These are phyloP conservation scores for Phialophora expanda DNA, from an alignment of 2,329 filamentous ascomycete genomes.

Conservation along the genomic window DNA sequence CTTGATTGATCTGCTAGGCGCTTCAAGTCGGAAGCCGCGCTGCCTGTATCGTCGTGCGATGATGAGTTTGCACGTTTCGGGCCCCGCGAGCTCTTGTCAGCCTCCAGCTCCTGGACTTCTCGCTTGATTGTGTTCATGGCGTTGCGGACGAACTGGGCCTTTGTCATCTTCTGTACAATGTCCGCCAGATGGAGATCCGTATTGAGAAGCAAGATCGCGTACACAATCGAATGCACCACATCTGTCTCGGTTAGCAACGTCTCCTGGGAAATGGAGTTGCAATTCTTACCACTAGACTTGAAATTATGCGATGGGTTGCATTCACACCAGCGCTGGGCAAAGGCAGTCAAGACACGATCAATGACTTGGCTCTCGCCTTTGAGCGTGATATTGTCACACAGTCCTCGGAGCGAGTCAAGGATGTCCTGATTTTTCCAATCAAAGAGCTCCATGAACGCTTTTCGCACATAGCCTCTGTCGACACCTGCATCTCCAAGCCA, in stretches of 20 bases:
- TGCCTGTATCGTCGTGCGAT: conserved; percentile 22
- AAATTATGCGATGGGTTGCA: conserved; percentile 95
- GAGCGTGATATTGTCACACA: conserved; percentile 81
- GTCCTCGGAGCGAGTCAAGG: conserved; percentile 73
- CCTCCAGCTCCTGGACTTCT: conserved; percentile 52
- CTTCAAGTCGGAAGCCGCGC: conserved; percentile 11
- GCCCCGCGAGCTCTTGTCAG: conserved; percentile 29
- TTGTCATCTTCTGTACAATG: conserved; percentile 96
- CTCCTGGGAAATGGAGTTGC: not conserved
- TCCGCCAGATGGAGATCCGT: conserved; percentile 95
- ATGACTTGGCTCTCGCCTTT: conserved; percentile 96
- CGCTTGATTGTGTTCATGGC: conserved; percentile 88
- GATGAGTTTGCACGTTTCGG: conserved; percentile 19
- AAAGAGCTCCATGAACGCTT: conserved; percentile 90
- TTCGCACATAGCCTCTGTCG: conserved; percentile 60
- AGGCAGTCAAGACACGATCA: conserved; percentile 87
- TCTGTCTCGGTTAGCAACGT: conserved; percentile 58
- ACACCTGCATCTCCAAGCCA: conserved; percentile 78
- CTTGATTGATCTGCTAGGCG: conserved; percentile 40
- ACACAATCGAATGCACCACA: conserved; percentile 95
- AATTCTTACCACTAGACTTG: conserved; percentile 74
- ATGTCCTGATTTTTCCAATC: conserved; percentile 84
- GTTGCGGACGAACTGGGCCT: conserved; percentile 92
- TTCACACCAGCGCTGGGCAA: conserved; percentile 87
- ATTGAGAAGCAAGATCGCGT: conserved; percentile 92